phyloP scores from a whole-genome alignment of 139 green algal genomes.

The Tetraselmis chui region DNA sequence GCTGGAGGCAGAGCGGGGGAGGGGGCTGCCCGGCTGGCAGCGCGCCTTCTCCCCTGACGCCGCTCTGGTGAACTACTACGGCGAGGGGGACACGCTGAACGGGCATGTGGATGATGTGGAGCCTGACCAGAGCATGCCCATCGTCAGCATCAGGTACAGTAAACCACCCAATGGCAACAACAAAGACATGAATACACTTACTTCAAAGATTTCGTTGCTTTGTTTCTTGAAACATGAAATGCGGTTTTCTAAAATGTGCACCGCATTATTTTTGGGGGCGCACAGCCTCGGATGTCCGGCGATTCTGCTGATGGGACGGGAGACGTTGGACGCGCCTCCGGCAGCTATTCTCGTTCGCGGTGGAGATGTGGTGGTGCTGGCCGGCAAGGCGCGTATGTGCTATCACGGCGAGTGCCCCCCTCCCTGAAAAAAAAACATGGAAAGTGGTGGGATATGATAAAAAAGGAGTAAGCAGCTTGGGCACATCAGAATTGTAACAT shows the following conservation, averaged over 20 bases:
- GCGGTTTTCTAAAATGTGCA: no score
- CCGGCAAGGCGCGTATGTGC: constrained; percentile 4
- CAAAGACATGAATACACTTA: no score
- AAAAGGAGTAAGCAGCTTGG: no score
- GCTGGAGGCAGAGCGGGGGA: background rate
- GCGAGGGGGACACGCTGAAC: constrained; percentile 2
- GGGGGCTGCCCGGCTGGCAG: background rate
- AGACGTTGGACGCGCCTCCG: constrained; percentile 3
- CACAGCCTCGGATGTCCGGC: constrained; percentile 11
- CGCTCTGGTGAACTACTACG: constrained; percentile 16
- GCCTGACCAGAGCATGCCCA: constrained; percentile 3
- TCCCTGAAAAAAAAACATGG: no score
- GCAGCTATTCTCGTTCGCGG: constrained; percentile 4
- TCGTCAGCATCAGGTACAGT: constrained; percentile 11
- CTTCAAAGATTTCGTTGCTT: no score
- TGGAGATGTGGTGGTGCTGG: constrained; percentile 10
- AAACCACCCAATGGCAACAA: no score
- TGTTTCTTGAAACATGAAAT: no score
- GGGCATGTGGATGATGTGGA: constrained; percentile 16
- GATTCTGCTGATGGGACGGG: constrained; percentile 6
- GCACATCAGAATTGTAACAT: background rate
- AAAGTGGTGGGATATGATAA: no score
- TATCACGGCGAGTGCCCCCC: constrained; percentile 10
- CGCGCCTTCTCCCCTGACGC: background rate
- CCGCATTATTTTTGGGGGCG: no score